Percentiles rank a stretch among this genome's conserved stretches.
phyloP scores from a whole-genome alignment of 352 stramenopile species.

The Vaucheria bursata region DNA sequence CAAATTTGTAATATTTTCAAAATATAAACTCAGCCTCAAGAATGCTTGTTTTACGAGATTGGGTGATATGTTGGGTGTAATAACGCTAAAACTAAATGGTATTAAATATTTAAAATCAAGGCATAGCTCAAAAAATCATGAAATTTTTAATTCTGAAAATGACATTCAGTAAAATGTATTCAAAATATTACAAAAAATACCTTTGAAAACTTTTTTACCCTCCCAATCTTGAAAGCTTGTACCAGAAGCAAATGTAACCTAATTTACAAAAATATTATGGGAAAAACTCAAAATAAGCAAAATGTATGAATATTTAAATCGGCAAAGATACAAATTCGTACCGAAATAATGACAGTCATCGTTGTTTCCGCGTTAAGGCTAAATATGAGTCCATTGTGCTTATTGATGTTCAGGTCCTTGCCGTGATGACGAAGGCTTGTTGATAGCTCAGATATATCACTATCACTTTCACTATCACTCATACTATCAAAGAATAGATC shows the following conservation, averaged over 20 bases:
- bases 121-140: too few relatives aligned
- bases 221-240: slow-evolving; percentile 11
- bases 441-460: too few relatives aligned
- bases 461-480: slow-evolving; percentile 41
- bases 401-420: not conserved
- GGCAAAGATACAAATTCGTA: not conserved
- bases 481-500: not conserved
- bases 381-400: slow-evolving; percentile 12
- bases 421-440: too few relatives aligned
- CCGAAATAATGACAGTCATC: not conserved
- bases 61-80: too few relatives aligned
- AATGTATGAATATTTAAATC: not conserved
- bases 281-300: not conserved
- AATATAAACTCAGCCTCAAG: too few relatives aligned
- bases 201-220: slow-evolving; percentile 2
- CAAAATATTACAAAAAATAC: not conserved
- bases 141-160: too few relatives aligned
- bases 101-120: too few relatives aligned
- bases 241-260: slow-evolving; percentile 8
- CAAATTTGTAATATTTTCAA: too few relatives aligned
- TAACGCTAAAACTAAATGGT: too few relatives aligned
- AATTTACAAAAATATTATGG: not conserved
- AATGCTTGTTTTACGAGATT: too few relatives aligned
- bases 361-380: slow-evolving; percentile 35
- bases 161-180: too few relatives aligned